These are phyloP conservation scores for Penicillium verhagenii DNA, from an alignment of 495 filamentous ascomycete species.

Conservation along the genomic window DNA sequence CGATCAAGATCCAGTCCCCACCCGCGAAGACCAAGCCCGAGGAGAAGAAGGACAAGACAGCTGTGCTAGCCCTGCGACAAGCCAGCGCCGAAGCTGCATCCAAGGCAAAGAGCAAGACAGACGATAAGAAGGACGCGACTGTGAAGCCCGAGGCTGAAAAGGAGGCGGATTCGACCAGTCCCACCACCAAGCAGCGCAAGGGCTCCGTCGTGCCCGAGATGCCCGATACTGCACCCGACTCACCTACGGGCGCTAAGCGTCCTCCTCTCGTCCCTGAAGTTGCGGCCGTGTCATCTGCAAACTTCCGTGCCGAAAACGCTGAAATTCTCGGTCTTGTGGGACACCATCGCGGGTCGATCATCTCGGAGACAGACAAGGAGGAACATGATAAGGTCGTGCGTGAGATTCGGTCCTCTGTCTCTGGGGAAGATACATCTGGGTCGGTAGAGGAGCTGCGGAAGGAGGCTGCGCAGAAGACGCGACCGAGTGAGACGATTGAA, in stretches of 20 bases:
- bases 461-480: slow-evolving; percentile 23
- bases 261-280: slow-evolving; percentile 40
- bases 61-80: slow-evolving; percentile 59
- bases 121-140: slow-evolving; percentile 22
- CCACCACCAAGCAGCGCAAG: slow-evolving; percentile 11
- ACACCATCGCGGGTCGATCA: slow-evolving; percentile 45
- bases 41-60: slow-evolving; percentile 32
- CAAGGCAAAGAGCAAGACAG: slow-evolving; percentile 48
- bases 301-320: slow-evolving; percentile 44
- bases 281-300: slow-evolving; percentile 45
- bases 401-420: slow-evolving; percentile 42
- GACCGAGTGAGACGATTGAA: slow-evolving; percentile 25
- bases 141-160: slow-evolving; percentile 7
- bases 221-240: slow-evolving; percentile 31
- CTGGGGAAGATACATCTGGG: slow-evolving; percentile 18
- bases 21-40: slow-evolving; percentile 32
- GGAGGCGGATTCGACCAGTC: slow-evolving; percentile 1
- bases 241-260: slow-evolving; percentile 26
- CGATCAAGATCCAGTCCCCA: slow-evolving; percentile 46
- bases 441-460: slow-evolving; percentile 26
- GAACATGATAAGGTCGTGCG: slow-evolving; percentile 38
- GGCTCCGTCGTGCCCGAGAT: slow-evolving; percentile 36
- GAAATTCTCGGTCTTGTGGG: slow-evolving; percentile 39
- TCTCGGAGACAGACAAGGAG: slow-evolving; percentile 36
- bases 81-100: slow-evolving; percentile 69